Conservation (phyloP, 495 filamentous ascomycete genomes). For the Patellaria atrata region DNA sequence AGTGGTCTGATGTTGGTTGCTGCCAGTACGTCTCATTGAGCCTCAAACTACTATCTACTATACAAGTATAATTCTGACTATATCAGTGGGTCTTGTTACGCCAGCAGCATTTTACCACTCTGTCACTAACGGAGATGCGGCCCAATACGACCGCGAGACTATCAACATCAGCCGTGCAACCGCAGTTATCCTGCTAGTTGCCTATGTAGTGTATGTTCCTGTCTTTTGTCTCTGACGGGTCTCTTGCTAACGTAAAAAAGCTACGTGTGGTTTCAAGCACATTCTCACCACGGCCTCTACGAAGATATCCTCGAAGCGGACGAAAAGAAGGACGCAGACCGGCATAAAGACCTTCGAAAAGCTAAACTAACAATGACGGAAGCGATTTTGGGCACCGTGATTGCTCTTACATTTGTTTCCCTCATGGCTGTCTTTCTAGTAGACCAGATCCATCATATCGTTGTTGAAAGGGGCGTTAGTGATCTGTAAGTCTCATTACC, state of each 20-base stretch:
- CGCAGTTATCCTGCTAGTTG: constrained; percentile 62
- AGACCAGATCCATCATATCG: constrained; percentile 61
- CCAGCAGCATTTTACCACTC: constrained; percentile 64
- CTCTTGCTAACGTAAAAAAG: constrained; percentile 22
- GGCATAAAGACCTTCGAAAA: constrained; percentile 45
- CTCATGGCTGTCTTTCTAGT: constrained; percentile 75
- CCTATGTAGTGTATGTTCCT: constrained; percentile 44
- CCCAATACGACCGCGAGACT: constrained; percentile 32
- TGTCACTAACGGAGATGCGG: constrained; percentile 28
- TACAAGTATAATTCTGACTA: constrained; percentile 3
- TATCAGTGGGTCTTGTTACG: constrained; percentile 55
- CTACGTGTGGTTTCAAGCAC: constrained; percentile 69
- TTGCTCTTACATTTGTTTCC: constrained; percentile 60
- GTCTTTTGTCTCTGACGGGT: background rate
- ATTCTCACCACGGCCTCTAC: constrained; percentile 71
- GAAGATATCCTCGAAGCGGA: constrained; percentile 54
- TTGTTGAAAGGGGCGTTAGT: constrained; percentile 44
- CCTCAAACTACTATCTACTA: background rate
- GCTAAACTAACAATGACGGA: constrained; percentile 70
- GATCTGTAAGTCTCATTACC: constrained; percentile 41
- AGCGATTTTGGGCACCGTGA: constrained; percentile 47
- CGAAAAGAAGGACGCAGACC: constrained; percentile 55
- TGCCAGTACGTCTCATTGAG: constrained; percentile 17
- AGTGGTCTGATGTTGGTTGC: constrained; percentile 69
- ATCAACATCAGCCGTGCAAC: constrained; percentile 60